Evolutionary conservation across 1,284 basidiomycete species (phyloP).

Genomic region (Singerocomus rubriflavus): DNA sequence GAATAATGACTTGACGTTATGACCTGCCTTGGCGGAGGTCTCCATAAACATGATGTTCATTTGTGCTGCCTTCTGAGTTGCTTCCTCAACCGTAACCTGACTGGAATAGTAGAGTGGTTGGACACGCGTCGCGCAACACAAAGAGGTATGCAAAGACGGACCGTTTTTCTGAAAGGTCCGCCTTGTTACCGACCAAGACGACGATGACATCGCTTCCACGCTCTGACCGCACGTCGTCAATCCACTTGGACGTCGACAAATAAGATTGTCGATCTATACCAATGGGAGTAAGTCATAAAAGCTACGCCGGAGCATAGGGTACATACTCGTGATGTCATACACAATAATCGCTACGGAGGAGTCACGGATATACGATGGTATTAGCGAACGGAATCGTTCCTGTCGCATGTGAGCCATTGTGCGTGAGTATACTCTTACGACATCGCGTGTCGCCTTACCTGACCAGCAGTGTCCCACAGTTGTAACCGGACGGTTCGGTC

Average conservation of each 20-base stretch:
- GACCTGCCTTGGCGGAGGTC: slow-evolving; percentile 98
- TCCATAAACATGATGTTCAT: slow-evolving; percentile 99
- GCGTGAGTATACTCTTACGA: slow-evolving; percentile 4
- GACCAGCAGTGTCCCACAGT: slow-evolving; percentile 98
- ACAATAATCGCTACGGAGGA: slow-evolving; percentile 98
- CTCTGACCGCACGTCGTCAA: slow-evolving; percentile 98
- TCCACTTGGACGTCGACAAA: slow-evolving; percentile 98
- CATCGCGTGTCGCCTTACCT: slow-evolving; percentile 49
- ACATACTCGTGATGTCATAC: slow-evolving; percentile 96
- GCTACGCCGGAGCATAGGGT: neutral
- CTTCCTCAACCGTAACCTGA: slow-evolving; percentile 98
- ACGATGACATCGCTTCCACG: slow-evolving; percentile 98
- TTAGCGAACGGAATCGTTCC: slow-evolving; percentile 97
- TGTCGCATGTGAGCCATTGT: slow-evolving; percentile 33
- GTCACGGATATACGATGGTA: slow-evolving; percentile 98
- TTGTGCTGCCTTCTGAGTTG: slow-evolving; percentile 90
- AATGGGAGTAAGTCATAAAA: neutral
- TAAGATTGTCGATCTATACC: slow-evolving; percentile 89
- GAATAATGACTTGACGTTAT: slow-evolving; percentile 98
- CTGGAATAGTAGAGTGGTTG: slow-evolving; percentile 41
- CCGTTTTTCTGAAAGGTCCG: slow-evolving; percentile 93
- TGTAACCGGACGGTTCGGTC: slow-evolving; percentile 97
- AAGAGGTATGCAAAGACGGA: slow-evolving; percentile 35
- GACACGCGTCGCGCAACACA: neutral
- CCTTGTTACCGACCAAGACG: slow-evolving; percentile 98